Conservation (phyloP, 495 filamentous ascomycete genomes). For the Lasiosphaeria miniovina region DNA sequence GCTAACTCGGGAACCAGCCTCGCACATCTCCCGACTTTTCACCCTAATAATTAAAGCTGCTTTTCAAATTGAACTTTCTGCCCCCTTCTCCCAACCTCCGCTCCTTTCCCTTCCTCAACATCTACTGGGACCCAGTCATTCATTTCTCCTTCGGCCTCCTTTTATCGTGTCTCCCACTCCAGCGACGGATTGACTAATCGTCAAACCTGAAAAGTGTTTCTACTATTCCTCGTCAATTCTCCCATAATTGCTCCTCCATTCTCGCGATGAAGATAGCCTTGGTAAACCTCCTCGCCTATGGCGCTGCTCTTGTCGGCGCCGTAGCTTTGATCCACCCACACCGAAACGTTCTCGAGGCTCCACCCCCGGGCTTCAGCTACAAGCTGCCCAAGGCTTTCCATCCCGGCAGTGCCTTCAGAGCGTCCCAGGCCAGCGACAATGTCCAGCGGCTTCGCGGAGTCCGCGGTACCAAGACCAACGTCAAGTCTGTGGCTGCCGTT, state of each 20-base stretch:
- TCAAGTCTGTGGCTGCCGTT: conserved; percentile 27
- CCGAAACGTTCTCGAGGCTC: conserved; percentile 9
- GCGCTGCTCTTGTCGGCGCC: not conserved
- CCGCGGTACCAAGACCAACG: conserved; percentile 15
- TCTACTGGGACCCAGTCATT: not conserved
- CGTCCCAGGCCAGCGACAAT: conserved; percentile 9
- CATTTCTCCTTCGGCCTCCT: not conserved
- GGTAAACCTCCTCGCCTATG: not conserved
- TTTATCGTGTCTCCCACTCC: not conserved
- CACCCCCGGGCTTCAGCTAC: conserved; percentile 25
- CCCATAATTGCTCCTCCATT: not conserved
- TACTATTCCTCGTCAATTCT: not conserved
- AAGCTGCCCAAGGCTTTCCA: conserved; percentile 16
- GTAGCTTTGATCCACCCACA: not conserved
- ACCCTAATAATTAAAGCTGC: too few relatives aligned
- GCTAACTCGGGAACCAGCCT: too few relatives aligned
- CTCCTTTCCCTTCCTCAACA: not conserved
- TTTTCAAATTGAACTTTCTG: too few relatives aligned
- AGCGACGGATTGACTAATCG: not conserved
- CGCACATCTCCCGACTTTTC: too few relatives aligned
- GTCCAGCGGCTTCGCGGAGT: conserved; percentile 18
- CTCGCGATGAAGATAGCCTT: not conserved
- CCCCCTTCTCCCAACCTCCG: too few relatives aligned
- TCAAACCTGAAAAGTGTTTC: not conserved
- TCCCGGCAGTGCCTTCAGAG: conserved; percentile 4